Evolutionary conservation across 345 rosid genomes (phyloP), one percentile per base, ranked within the genome.

Genomic region (Passiflora organensis): DNA sequence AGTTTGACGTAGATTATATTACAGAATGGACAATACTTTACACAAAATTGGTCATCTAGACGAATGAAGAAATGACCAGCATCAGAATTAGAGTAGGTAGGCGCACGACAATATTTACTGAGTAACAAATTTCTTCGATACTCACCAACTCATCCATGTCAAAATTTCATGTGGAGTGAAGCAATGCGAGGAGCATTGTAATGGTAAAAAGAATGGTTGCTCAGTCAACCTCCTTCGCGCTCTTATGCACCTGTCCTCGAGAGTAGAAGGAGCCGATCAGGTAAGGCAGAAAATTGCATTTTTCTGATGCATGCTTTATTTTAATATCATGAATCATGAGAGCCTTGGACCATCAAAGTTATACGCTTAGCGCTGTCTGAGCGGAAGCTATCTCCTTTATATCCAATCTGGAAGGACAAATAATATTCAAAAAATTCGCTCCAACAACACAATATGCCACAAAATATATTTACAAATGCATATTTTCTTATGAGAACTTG

Each of bases 331-430:
- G 64, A 58, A 37, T 58, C 58, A 45, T 58, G 70, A 43, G 58
- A 43, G 28, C 23, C 63, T 65, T 65, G 63, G 20, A 65, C 63
- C 5, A 65, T 36, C 36, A 58, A 21, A 16, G 58, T 51, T 16
- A 65, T 65, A 43, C 63, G 46, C 49, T 65, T 65, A 58, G 51
- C 63, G 18, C 59, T 51, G 53, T 65, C 72, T 28, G 72, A 64
- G 17, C 89, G 95, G 63, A 85, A 78, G 66, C 53, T 76, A n/a
- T 86, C 96, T 67, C 93, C 98, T 78, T 86, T 93, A 55, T 69
- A 81, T 73, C 87, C 95, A 68, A 82, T 77, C 99, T 88, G 89
- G 70, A 67, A 44, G 72, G 66, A 76, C 50, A 77, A 61, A 76
- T 49, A 55, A 88, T 91, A 69, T 84, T 96, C 80, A 22, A 55